Evolutionary conservation across 192 early-diverging fungal species (phyloP), one percentile per base, ranked within the genome.

Genomic region (Linnemannia schmuckeri): DNA sequence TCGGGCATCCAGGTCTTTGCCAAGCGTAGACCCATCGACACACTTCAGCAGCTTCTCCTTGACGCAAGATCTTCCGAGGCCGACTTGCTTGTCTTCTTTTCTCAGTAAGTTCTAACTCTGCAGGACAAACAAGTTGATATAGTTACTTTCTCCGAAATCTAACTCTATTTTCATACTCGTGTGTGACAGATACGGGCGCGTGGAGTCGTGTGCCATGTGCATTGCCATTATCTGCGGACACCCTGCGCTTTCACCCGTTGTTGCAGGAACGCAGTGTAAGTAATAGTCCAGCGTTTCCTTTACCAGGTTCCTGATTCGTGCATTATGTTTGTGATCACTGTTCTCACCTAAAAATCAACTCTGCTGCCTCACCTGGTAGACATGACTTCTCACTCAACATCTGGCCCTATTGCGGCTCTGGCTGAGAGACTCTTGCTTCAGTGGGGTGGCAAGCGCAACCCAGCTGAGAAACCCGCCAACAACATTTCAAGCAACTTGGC

Each of bases 191-290:
- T 97, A 93, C 77, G 93, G 94, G 1, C 80, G 89, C 15, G 89
- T 90, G 44, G 94, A 97, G 84, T 89, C 94, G 22, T 97, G 96
- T 77, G 96, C 96, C 46, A 97, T 99, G 97, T 96, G 95, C 82
- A 89, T 97, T 7, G 93, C 93, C 2, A 92, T 98, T 72, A 88
- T 95, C 69, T 95, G 94, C 72, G 82, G 84, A 7, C 77, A 85
- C 54, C 90, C 77, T 2, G 55, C 75, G 30, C 70, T 80, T 57
- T 74, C 78, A 2, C 33, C 75, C 24, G 54, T 42, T 33, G 22
- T 63, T 5, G 38, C 80, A 35, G 81, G 83, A 72, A 74, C 87
- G 42, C 80, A 85, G 75, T 75, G 82, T 88, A 82, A 75, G 80
- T 0, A 6, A 71, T 24, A 38, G 3, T 35, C 6, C 17, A 70